Evolutionary conservation across 352 stramenopile genomes (phyloP).

Genomic region (Phytopythium aichiense): DNA sequence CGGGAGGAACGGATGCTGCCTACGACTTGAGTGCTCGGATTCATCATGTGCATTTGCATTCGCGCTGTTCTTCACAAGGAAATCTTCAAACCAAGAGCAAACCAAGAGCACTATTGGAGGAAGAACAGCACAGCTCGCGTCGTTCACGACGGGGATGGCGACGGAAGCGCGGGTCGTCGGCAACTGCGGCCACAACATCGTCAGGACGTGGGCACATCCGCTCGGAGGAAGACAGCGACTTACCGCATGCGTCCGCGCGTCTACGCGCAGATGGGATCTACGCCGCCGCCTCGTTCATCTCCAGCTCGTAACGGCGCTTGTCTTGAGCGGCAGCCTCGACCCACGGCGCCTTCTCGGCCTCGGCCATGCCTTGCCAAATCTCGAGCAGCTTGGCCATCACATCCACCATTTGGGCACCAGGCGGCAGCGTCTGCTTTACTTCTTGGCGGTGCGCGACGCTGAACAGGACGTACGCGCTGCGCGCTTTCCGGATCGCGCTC

Average conservation of each 20-base stretch:
- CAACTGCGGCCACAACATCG: not conserved
- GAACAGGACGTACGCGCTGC: constrained; percentile 68
- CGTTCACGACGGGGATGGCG: not conserved
- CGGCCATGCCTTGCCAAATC: constrained; percentile 54
- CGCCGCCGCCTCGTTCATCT: constrained; percentile 64
- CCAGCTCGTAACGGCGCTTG: constrained; percentile 54
- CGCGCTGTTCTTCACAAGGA: not conserved
- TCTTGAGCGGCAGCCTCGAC: constrained; percentile 55
- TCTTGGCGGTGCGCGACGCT: constrained; percentile 57
- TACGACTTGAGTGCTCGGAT: not conserved
- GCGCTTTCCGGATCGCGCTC: constrained; percentile 35
- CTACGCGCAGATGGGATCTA: constrained; percentile 7
- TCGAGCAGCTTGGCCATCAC: constrained; percentile 53
- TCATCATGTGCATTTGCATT: constrained; percentile 3
- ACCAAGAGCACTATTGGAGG: not conserved
- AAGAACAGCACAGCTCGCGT: not conserved
- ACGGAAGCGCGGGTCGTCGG: too few species aligned
- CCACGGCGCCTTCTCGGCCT: constrained; percentile 54
- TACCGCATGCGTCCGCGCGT: not conserved
- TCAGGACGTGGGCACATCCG: not conserved
- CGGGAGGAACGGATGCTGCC: not conserved
- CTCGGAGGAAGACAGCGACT: not conserved
- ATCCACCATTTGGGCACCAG: constrained; percentile 48
- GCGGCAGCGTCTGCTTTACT: constrained; percentile 36
- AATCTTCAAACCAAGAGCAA: not conserved